Conservation (phyloP, 352 stramenopile genomes). For the Phytophthora lateralis region DNA sequence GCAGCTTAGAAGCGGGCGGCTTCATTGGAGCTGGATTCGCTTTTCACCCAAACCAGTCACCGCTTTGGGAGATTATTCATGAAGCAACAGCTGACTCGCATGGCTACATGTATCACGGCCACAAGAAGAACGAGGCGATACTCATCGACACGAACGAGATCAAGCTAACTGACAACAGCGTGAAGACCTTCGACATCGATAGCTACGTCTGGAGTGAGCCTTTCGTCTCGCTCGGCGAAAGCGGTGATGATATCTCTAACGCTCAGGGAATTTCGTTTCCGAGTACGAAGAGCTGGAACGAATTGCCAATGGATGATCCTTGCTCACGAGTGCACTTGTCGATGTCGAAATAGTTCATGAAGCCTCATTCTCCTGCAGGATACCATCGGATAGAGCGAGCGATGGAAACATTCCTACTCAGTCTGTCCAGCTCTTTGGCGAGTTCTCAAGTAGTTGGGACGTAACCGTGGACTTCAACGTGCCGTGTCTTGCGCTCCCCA, state of each 20-base stretch:
- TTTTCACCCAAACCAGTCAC: constrained; percentile 36
- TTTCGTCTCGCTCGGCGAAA: constrained; percentile 40
- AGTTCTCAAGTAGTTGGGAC: constrained; percentile 65
- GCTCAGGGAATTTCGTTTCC: constrained; percentile 61
- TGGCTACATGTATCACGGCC: constrained; percentile 33
- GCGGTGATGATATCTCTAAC: constrained; percentile 26
- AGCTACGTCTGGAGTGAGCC: constrained; percentile 59
- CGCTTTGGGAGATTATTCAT: constrained; percentile 47
- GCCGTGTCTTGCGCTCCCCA: constrained; percentile 59
- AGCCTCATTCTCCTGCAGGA: constrained; percentile 33
- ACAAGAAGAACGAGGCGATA: constrained; percentile 1
- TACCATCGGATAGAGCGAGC: background rate
- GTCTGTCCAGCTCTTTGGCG: constrained; percentile 45
- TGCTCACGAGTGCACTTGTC: constrained; percentile 1
- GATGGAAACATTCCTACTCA: background rate
- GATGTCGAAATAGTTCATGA: constrained; percentile 43
- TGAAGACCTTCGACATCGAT: constrained; percentile 12
- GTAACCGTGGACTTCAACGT: constrained; percentile 62
- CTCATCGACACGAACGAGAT: constrained; percentile 6
- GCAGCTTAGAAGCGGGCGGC: constrained; percentile 43
- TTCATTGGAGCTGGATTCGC: constrained; percentile 66
- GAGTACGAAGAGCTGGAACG: constrained; percentile 31
- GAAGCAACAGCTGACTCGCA: background rate
- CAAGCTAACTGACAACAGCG: constrained; percentile 7
- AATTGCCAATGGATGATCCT: background rate